phyloP scores from a whole-genome alignment of 805 yeast genomes.

The Candida patagonica region DNA sequence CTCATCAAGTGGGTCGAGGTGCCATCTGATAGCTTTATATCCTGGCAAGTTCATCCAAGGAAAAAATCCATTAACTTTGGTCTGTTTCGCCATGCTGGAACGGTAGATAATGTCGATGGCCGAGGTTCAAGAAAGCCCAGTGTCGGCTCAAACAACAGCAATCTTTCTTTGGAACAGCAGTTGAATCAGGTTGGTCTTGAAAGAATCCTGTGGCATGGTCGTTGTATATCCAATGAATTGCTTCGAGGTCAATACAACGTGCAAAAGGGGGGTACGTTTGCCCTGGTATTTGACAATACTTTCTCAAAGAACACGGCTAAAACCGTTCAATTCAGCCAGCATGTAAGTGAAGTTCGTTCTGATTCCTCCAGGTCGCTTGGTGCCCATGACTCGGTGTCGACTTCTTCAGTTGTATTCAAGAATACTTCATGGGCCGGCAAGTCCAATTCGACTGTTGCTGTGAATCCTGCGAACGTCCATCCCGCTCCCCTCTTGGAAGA shows the following conservation, averaged over 20 bases:
- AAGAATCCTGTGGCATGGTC: constrained; percentile 45
- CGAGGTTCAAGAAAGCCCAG: constrained; percentile 5
- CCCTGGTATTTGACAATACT: constrained; percentile 87
- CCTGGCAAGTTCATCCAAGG: constrained; percentile 77
- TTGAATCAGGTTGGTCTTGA: constrained; percentile 45
- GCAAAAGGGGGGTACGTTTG: constrained; percentile 55
- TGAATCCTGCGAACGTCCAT: background rate
- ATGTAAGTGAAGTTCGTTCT: constrained; percentile 18
- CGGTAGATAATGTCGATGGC: background rate
- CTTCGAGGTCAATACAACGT: constrained; percentile 56
- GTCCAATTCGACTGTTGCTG: background rate
- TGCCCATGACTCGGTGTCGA: no score
- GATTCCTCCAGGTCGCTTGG: background rate
- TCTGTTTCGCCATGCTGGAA: constrained; percentile 16
- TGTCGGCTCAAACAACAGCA: constrained; percentile 3
- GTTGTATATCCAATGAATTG: constrained; percentile 50
- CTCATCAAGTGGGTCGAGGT: constrained; percentile 86
- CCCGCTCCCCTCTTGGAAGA: background rate
- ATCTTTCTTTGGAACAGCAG: constrained; percentile 32
- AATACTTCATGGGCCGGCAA: no score
- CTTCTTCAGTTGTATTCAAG: no score
- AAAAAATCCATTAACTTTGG: constrained; percentile 46
- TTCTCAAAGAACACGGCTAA: constrained; percentile 80
- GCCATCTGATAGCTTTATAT: constrained; percentile 53
- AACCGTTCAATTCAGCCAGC: constrained; percentile 60